Conservation (phyloP, 352 stramenopile species). For the Pythium vanterpoolii region DNA sequence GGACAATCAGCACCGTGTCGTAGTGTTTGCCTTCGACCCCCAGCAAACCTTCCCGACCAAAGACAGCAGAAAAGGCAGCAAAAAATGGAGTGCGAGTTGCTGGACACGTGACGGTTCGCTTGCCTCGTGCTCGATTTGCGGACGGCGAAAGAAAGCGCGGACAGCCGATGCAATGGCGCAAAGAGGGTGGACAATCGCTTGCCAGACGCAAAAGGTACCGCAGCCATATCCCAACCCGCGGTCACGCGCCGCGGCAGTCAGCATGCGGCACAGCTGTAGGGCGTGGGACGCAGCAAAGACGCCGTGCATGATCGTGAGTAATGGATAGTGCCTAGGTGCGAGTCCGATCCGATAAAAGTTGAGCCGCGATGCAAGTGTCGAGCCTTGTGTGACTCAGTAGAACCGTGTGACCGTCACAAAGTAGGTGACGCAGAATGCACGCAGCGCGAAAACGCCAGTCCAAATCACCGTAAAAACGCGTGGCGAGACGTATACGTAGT, state of each 20-base stretch:
- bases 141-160: not conserved
- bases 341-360: not conserved
- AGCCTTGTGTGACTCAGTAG: not conserved
- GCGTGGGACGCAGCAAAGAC: not conserved
- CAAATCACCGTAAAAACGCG: not conserved
- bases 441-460: not conserved
- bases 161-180: no score
- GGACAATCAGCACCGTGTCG: not conserved
- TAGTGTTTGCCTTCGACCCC: conserved; percentile 17
- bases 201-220: not conserved
- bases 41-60: conserved; percentile 1
- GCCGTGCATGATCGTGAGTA: not conserved
- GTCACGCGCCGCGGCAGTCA: not conserved
- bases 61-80: not conserved
- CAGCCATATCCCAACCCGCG: no score
- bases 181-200: not conserved
- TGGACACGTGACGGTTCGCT: not conserved
- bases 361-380: not conserved
- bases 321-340: not conserved
- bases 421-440: not conserved
- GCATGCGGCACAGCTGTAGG: not conserved
- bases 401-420: not conserved
- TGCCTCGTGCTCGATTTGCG: not conserved
- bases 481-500: not conserved
- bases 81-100: not conserved